Evolutionary conservation across 2,329 filamentous ascomycete species (phyloP), one percentile per base, ranked within the genome.

Genomic region (Hirsutella minnesotensis): DNA sequence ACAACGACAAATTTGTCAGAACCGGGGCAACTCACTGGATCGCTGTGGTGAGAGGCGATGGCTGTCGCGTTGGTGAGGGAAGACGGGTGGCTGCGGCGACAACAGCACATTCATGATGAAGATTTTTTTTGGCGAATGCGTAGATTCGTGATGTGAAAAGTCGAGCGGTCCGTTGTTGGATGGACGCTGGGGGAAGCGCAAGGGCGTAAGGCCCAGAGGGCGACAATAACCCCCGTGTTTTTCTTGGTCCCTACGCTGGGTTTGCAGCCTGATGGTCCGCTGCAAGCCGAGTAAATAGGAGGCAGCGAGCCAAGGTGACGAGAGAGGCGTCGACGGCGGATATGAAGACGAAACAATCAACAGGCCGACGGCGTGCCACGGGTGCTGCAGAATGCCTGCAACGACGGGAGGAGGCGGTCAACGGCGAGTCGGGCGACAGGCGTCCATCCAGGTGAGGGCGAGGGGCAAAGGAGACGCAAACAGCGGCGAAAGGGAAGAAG

Each of bases 101-200:
- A 81, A 61, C 61, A 81, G 59, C 58, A 78, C 68, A 60, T 80
- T 80, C 78, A 82, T 82, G 44, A 49, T 71, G 59, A 45, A 42
- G 42, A 44, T 21, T 31, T 36, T 38, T 40, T 39, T 34, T 40
- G 42, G 43, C 38, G 34, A 40, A 41, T 35, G 29, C 35, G 44
- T 31, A 34, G 31, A 44, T 37, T 41, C 31, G 36, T 43, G 27
- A 10, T 33, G 36, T 19, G 27, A 31, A 9, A 19, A 16, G 24
- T 27, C 24, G 24, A 27, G 7, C 7, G 24, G 24, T 7, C 24
- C 7, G 24, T 27, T 27, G 24, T 12, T n/a, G 12, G 24, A 27
- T 27, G 24, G 12, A 7, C 12, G 7, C 24, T 12, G 24, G 24
- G 12, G 24, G 12, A 27, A 27, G 7, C 12, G 24, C 24, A 27